phyloP scores from a whole-genome alignment of 352 stramenopile genomes.

The Aphanomyces invadans region DNA sequence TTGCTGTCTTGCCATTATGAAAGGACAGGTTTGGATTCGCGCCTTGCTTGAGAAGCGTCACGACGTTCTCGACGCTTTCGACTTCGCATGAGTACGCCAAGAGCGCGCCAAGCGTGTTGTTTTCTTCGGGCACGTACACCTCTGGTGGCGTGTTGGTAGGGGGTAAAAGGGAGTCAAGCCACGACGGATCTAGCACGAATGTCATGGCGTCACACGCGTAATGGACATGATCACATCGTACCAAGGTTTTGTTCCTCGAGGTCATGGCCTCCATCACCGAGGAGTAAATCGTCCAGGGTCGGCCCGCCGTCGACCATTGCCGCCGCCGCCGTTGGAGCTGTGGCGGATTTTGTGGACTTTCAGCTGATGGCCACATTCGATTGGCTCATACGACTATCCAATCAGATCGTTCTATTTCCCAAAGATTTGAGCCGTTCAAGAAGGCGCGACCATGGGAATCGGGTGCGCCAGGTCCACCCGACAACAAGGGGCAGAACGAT shows the following conservation, averaged over 20 bases:
- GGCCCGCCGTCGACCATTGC: background rate
- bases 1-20: background rate
- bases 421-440: too few species aligned
- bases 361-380: too few species aligned
- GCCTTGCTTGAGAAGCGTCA: background rate
- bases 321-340: background rate
- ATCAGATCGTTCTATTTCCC: too few species aligned
- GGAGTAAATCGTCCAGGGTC: background rate
- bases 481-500: too few species aligned
- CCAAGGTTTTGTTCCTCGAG: background rate
- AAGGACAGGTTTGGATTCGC: background rate
- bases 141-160: background rate
- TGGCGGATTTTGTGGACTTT: too few species aligned
- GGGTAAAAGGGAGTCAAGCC: background rate
- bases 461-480: too few species aligned
- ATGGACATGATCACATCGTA: too few species aligned
- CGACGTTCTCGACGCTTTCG: background rate
- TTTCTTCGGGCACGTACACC: background rate
- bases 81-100: slow-evolving; percentile 1
- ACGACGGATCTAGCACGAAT: slow-evolving; percentile 1
- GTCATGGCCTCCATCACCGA: background rate
- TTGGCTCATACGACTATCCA: too few species aligned
- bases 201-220: too few species aligned
- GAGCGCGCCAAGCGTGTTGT: background rate
- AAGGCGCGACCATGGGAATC: too few species aligned